Evolutionary conservation across 2,329 filamentous ascomycete species (phyloP).

Genomic region (Aureobasidium sp.): DNA sequence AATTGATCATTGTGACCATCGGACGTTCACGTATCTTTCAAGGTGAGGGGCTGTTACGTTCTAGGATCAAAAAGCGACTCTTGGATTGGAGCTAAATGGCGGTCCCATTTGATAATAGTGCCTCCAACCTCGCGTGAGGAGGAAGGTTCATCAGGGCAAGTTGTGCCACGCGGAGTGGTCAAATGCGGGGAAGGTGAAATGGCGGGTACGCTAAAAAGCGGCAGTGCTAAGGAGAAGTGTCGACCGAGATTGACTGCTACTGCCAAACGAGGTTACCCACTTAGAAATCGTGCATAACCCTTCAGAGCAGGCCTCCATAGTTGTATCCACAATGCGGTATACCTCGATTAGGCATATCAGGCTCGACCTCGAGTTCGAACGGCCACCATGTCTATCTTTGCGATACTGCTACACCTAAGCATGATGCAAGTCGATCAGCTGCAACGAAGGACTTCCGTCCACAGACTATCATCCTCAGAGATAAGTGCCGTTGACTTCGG

Average conservation of each 20-base stretch:
- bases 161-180: neutral
- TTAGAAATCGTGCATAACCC: too few relatives aligned
- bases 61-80: neutral
- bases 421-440: neutral
- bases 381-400: neutral
- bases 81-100: neutral
- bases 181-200: neutral
- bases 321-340: neutral
- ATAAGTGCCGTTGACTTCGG: neutral
- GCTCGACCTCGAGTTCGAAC: neutral
- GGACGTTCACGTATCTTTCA: neutral
- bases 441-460: neutral
- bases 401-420: neutral
- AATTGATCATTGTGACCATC: neutral
- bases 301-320: neutral
- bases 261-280: neutral
- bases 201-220: neutral
- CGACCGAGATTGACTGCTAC: neutral
- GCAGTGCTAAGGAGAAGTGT: neutral
- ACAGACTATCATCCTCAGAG: neutral
- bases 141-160: neutral
- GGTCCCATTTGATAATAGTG: neutral
- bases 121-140: neutral
- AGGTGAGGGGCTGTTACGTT: neutral
- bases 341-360: neutral